Conservation (phyloP, 805 yeast genomes). For the Barnettozyma siamensis region DNA sequence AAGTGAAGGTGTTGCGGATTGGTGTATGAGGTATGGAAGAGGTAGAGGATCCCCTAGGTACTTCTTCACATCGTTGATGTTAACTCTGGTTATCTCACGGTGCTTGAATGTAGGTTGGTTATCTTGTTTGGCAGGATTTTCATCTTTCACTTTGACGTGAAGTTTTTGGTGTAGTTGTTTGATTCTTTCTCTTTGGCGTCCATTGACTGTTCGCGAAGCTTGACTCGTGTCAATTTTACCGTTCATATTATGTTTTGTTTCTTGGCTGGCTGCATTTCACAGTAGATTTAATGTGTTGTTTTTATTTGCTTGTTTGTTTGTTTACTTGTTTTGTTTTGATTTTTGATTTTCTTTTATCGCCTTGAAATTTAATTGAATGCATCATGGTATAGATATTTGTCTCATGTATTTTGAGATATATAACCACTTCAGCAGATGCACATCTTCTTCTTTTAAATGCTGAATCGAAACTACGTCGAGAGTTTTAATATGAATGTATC, state of each 20-base stretch:
- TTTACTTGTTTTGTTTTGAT: too few species aligned
- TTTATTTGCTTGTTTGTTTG: too few species aligned
- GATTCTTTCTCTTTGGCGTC: conserved; percentile 9
- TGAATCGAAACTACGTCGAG: too few species aligned
- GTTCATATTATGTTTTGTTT: neutral
- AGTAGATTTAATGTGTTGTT: neutral
- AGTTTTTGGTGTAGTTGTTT: conserved; percentile 13
- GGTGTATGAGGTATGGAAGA: conserved; percentile 27
- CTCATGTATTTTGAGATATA: too few species aligned
- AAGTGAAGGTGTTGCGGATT: conserved; percentile 1
- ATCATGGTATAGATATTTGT: too few species aligned
- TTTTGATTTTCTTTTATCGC: too few species aligned
- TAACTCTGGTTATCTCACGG: neutral
- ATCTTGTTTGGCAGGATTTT: neutral
- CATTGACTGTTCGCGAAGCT: neutral
- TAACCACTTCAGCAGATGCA: too few species aligned
- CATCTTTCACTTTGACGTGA: conserved; percentile 4
- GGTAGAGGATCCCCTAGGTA: conserved; percentile 35
- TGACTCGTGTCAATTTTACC: neutral
- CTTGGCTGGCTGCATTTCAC: neutral
- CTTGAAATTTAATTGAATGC: too few species aligned
- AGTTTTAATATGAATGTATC: too few species aligned
- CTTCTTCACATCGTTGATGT: conserved; percentile 4
- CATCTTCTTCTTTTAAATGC: too few species aligned
- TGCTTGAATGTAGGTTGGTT: neutral